Base-by-base conservation (phyloP, 805 yeast species). In the Cyberlindnera xylosilytica region DNA sequence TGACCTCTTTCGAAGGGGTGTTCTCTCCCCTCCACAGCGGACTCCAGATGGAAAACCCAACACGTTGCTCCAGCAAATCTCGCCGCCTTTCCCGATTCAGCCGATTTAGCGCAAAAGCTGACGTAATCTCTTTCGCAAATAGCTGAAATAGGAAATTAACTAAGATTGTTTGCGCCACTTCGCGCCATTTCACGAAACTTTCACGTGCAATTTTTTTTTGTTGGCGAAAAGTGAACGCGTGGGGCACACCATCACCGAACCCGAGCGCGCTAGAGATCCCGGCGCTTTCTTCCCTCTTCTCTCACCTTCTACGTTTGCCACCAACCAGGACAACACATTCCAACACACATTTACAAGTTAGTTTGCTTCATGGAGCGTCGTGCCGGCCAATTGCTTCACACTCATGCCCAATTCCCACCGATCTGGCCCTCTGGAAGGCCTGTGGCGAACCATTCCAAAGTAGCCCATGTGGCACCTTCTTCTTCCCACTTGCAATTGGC, bases 181-280 rank as follows among this genome's bases (percentile, higher is more conserved):
- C 12, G 29, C 29, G 29, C n/a, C 19, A 15, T n/a, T 20, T 31
- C 12, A 27, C 26, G 12, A 7, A 22, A 20, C 27, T 33, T 36
- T 36, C 38, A 36, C 38, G 32, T 36, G 38, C 38, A 27, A 33
- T 12, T 20, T 38, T 30, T 16, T 27, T 42, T 42, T 38, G 34
- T 34, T 38, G 34, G 35, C 33, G 20, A 26, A 8, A n/a, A 26
- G 6, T 33, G 22, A 26, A 16, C 33, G 33, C 32, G 41, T 33
- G 38, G 41, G 40, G 36, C 45, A 37, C 41, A 37, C 27, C 38
- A 37, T 22, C 42, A 20, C 36, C 41, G 3, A 32, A 32, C 34
- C 34, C 34, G 32, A 29, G 19, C 19, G 32, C 32, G 32, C 32
- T 29, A 24, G 23, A 37, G 38, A 37, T 23, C 30, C 22, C 24